Base-by-base conservation (phyloP, 305 asterid species). In the Fraxinus platypoda region DNA sequence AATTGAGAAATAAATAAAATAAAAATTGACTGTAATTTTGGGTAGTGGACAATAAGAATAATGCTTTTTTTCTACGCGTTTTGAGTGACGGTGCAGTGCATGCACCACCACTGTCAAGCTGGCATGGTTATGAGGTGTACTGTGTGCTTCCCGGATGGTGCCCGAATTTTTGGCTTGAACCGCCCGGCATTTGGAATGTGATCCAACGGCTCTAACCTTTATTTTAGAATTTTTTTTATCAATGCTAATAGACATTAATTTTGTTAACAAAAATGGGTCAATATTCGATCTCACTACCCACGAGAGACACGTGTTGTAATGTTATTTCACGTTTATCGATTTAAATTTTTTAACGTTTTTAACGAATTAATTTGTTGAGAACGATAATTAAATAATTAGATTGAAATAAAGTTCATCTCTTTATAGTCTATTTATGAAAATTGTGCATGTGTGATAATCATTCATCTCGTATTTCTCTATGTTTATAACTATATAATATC, bases 71-170 rank as follows among this genome's bases (percentile, higher is more conserved):
- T 31, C 72, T 52, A 68, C 86, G 81, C 86, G 88, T 43, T 52
- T 74, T 79, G 52, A 26, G 77, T 74, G 83, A 54, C 84, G 84
- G 86, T 82, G 84, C 75, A 3, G 8, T 13, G 19, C 86, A 77
- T 77, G 87, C 46, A 62, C 82, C 72, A 25, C 33, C 72, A 46
- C 83, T 54, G 84, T 74, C 82, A 59, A 23, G 38, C 83, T 77
- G 74, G 84, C 38, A 78, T 6, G 78, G 41, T 57, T 72, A 43
- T 77, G 54, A 11, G 78, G 81, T 79, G 84, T 86, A 81, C 86
- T 6, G 34, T 81, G 6, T 19, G 84, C 85, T 46, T 76, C 81
- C 19, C 15, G 34, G 81, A 77, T 80, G 79, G 83, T 82, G 52
- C 77, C 21, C 15, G 15, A 68, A 9, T 11, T 66, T 8, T 66